Evolutionary conservation across 2,329 filamentous ascomycete species (phyloP).

Genomic region (Beauveria pseudobassiana): DNA sequence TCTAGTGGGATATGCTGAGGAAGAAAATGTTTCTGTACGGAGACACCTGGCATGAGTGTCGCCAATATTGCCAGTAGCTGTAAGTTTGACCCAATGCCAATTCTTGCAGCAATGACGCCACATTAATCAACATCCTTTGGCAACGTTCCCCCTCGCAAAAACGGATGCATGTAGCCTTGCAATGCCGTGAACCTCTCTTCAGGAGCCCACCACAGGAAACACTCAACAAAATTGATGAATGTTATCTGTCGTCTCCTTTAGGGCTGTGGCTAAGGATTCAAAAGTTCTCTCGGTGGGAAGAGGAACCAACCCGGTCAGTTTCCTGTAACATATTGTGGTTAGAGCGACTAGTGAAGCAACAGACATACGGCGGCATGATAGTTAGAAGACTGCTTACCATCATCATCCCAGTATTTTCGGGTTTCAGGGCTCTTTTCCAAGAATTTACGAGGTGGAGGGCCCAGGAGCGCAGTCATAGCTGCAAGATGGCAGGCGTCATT

Average conservation of each 20-base stretch:
- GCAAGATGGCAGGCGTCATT: slow-evolving; percentile 24
- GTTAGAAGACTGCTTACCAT: slow-evolving; percentile 16
- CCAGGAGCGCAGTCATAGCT: slow-evolving; percentile 21
- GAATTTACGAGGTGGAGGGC: slow-evolving; percentile 21
- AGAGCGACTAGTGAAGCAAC: not conserved
- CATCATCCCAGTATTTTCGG: slow-evolving; percentile 20
- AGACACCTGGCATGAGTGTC: not conserved
- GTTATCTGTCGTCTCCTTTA: slow-evolving; percentile 15
- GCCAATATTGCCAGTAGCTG: not conserved
- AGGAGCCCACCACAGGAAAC: slow-evolving; percentile 20
- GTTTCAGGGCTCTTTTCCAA: slow-evolving; percentile 16
- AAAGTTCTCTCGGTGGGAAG: slow-evolving; percentile 16
- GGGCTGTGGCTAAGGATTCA: slow-evolving; percentile 12
- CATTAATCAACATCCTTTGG: slow-evolving; percentile 1
- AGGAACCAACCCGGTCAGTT: slow-evolving; percentile 19
- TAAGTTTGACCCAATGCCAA: not conserved
- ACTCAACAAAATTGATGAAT: slow-evolving; percentile 18
- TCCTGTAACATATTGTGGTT: slow-evolving; percentile 13
- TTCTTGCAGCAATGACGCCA: not conserved
- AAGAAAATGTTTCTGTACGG: too few relatives aligned
- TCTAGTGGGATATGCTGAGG: too few relatives aligned
- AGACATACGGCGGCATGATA: not conserved
- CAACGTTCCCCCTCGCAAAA: not conserved
- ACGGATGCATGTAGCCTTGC: slow-evolving; percentile 19
- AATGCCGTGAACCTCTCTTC: slow-evolving; percentile 16